Conservation (phyloP, 371 early-diverging fungal genomes). For the Lichtheimia hyalospora region DNA sequence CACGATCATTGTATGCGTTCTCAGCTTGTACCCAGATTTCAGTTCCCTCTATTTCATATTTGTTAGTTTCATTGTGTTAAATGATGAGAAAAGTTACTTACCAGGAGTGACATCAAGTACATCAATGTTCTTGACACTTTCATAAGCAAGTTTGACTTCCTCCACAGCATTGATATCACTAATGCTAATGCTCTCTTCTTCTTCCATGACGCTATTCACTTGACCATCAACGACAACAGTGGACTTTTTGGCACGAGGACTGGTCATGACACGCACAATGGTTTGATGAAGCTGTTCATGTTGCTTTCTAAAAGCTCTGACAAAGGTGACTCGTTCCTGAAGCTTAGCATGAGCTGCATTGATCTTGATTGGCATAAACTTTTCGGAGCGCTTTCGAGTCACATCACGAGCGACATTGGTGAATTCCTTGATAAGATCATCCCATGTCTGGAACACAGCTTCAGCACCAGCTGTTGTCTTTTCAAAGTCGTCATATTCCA, state of each 20-base stretch:
- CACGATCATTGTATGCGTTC: conserved; percentile 90
- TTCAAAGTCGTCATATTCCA: conserved; percentile 89
- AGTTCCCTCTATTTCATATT: conserved; percentile 75
- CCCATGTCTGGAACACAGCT: conserved; percentile 93
- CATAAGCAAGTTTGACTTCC: conserved; percentile 92
- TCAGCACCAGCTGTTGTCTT: conserved; percentile 81
- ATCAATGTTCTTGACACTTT: conserved; percentile 90
- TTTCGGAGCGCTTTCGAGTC: conserved; percentile 88
- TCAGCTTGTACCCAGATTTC: conserved; percentile 93
- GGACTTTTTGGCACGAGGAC: conserved; percentile 57
- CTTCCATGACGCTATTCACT: conserved; percentile 51
- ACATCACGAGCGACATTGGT: conserved; percentile 94
- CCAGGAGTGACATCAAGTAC: conserved; percentile 90
- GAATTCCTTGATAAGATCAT: conserved; percentile 94
- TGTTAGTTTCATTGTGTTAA: background rate
- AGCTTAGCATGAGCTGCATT: conserved; percentile 88
- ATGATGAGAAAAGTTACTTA: conserved; percentile 11
- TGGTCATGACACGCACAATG: conserved; percentile 89
- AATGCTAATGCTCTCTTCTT: conserved; percentile 59
- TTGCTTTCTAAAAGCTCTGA: conserved; percentile 89
- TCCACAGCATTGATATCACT: conserved; percentile 82
- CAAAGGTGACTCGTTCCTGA: conserved; percentile 91
- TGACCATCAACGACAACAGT: conserved; percentile 55
- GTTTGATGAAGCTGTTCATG: conserved; percentile 96
- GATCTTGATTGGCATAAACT: conserved; percentile 95